These are phyloP conservation scores for Epichloe sp. DNA, from an alignment of 2,329 filamentous ascomycete species.

Conservation along the genomic window DNA sequence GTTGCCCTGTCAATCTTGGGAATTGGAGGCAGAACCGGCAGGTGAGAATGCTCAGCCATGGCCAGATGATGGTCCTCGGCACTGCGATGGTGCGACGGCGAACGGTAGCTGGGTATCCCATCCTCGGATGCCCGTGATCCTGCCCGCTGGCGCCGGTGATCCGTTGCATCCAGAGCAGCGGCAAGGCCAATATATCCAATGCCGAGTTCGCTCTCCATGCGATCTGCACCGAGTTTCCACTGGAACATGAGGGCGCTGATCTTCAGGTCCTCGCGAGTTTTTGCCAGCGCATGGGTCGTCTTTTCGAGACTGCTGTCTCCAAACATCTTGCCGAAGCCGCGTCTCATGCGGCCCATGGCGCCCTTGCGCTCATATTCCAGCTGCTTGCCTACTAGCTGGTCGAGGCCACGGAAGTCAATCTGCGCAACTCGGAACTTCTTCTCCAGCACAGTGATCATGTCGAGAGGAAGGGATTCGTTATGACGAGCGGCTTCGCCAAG, in stretches of 20 bases:
- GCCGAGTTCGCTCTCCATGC: constrained; percentile 45
- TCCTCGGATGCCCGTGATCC: constrained; percentile 6
- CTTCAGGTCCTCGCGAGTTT: constrained; percentile 46
- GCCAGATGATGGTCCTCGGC: constrained; percentile 4
- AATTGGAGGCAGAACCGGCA: constrained; percentile 2
- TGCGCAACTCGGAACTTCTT: constrained; percentile 49
- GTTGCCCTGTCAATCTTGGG: constrained; percentile 1
- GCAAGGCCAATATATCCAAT: constrained; percentile 56
- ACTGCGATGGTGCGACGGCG: constrained; percentile 3
- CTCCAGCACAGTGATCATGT: constrained; percentile 50
- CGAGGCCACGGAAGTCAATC: constrained; percentile 48
- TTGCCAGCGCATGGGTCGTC: constrained; percentile 42
- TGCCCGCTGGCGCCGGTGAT: constrained; percentile 11
- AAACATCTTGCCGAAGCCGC: constrained; percentile 51
- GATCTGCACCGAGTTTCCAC: constrained; percentile 47
- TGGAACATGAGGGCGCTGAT: constrained; percentile 53
- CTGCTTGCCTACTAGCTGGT: constrained; percentile 48
- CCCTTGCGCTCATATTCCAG: constrained; percentile 49
- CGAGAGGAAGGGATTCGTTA: constrained; percentile 40
- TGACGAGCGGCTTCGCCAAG: constrained; percentile 39
- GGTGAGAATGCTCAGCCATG: background rate
- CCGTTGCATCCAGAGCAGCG: constrained; percentile 42
- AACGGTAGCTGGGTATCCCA: constrained; percentile 2
- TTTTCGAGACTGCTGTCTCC: constrained; percentile 48
- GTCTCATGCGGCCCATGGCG: constrained; percentile 44